A percentile compares a stretch with the other conserved stretches of the same genome.
These are phyloP conservation scores for Iris pallida DNA, from an alignment of 116 monocot species.

Conservation along the genomic window DNA sequence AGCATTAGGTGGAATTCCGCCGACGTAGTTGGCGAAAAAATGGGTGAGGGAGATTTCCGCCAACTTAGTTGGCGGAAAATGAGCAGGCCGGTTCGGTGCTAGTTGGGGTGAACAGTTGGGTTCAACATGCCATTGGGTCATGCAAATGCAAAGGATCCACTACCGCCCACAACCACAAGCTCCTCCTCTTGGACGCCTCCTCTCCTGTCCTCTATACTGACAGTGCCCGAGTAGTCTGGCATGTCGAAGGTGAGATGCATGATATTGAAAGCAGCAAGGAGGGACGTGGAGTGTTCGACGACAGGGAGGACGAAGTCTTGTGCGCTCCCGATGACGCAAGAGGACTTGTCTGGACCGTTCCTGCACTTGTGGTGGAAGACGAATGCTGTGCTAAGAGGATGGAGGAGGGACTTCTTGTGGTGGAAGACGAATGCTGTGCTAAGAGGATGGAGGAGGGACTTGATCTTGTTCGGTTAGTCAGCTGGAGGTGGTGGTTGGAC, in stretches of 20 bases:
- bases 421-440: too few relatives aligned
- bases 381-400: conserved; percentile 14
- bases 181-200: conserved; percentile 27
- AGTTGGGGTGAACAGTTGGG: too few relatives aligned
- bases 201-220: conserved; percentile 41
- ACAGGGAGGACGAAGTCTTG: conserved; percentile 51
- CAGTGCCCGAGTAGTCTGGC: conserved; percentile 47
- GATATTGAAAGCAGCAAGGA: conserved; percentile 54
- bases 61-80: too few relatives aligned
- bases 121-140: conserved; percentile 44
- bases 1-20: too few relatives aligned
- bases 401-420: not conserved
- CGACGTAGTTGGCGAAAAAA: too few relatives aligned
- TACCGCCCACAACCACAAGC: conserved; percentile 65
- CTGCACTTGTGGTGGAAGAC: conserved; percentile 61
- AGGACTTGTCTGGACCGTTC: conserved; percentile 33
- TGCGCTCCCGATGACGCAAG: conserved; percentile 33
- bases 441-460: too few relatives aligned
- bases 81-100: too few relatives aligned
- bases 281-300: not conserved
- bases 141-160: conserved; percentile 67
- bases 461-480: not conserved
- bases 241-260: conserved; percentile 49
- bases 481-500: conserved; percentile 27
- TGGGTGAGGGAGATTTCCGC: too few relatives aligned